These are phyloP conservation scores for Cladophialophora immunda DNA, from an alignment of 2,329 filamentous ascomycete species.

Conservation along the genomic window DNA sequence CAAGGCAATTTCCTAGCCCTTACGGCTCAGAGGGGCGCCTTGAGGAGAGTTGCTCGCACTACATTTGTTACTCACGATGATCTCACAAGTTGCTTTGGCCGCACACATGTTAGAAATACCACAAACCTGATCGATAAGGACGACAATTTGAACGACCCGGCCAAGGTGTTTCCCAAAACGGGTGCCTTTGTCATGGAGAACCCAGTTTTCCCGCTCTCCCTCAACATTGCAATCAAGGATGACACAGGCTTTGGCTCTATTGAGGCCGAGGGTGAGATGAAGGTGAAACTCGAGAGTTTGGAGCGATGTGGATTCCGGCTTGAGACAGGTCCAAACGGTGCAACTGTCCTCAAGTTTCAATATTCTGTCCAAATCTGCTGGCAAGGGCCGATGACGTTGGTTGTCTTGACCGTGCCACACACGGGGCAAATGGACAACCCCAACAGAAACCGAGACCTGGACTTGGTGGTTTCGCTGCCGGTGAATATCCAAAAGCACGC, in stretches of 20 bases:
- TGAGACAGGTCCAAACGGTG: background rate
- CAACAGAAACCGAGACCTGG: background rate
- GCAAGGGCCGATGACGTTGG: background rate
- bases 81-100: no score
- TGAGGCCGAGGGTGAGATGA: background rate
- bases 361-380: background rate
- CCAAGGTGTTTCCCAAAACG: background rate
- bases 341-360: background rate
- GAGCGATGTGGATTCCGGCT: background rate
- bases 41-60: background rate
- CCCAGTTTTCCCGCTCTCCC: background rate
- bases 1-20: background rate
- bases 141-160: background rate
- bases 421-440: background rate
- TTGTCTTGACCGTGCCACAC: background rate
- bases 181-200: background rate
- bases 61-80: background rate
- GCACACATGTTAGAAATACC: no score
- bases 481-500: background rate
- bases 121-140: background rate
- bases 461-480: background rate
- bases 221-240: background rate
- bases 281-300: background rate
- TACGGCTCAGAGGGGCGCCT: background rate
- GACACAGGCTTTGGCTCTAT: background rate